Base-by-base conservation (phyloP, 2,329 filamentous ascomycete species). In the Neophaeococcomyces aloes region DNA sequence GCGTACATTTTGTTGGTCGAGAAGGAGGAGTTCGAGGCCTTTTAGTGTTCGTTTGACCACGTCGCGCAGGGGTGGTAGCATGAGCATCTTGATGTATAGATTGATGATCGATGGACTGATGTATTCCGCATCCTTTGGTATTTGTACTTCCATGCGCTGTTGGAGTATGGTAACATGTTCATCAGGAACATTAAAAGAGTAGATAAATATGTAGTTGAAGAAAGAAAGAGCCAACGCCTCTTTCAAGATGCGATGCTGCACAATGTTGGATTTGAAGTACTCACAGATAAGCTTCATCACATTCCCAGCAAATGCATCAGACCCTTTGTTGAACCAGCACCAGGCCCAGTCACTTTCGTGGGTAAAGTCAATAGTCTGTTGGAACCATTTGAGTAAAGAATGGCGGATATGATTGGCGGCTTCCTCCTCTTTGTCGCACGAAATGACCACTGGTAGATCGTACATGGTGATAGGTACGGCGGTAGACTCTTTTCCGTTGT, bases 161-260 rank as follows among this genome's bases (percentile, higher is more conserved):
- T 30, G 41, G 14, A 44, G 15, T 5, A 11, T 15, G 8, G 4
- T 2, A 15, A 38, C 27, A 19, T 38, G 21, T 18, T 37, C 41
- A 8, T 44, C 41, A n/a, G 25, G 32, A 6, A 44, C 33, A 21
- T 37, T 37, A 33, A 44, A 44, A 11, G 41, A 44, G 34, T 44
- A 38, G 19, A 37, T 44, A 15, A 44, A 44, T 15, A 44, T 44
- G 34, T 37, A 44, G 21, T 44, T 44, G 33, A 44, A 44, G 33
- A 44, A 44, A 11, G 41, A 44, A 18, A 44, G 34, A 10, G 41
- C 41, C 21, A 44, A 17, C 13, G 41, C 41, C 14, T 37, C 34
- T 27, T 29, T 37, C 27, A 44, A 27, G 7, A 44, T 21, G 7
- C 25, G 5, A 18, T 44, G 41, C 19, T 44, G 41, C 8, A 13